Base-by-base conservation (phyloP, 2,329 filamentous ascomycete genomes). In the Fusarium chlamydosporum region DNA sequence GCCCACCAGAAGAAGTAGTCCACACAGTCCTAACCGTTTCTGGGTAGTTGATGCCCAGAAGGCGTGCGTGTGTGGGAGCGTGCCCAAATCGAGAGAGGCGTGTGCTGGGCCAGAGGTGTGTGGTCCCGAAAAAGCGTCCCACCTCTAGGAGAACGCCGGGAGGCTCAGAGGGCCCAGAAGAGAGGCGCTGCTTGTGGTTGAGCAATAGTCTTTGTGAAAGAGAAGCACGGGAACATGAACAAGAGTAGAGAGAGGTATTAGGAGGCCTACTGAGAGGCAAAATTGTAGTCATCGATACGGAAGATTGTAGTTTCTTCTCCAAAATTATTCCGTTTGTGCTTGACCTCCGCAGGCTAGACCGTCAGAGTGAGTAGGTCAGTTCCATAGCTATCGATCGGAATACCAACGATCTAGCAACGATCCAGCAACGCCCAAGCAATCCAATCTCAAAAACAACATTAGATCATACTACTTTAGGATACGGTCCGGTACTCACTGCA, bases 161-260 rank as follows among this genome's bases (percentile, higher is more conserved):
- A 73, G 70, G 72, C 68, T 73, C 61, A 72, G 71, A 74, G 71
- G 72, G 72, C 52, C 72, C 62, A 73, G 72, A 74, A 68, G 68
- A 67, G 70, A 72, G 64, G 56, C 67, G 59, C 55, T 65, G 68
- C 40, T 61, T 65, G 50, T 61, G 60, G 63, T 67, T 62, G 46
- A 63, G 56, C 48, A 65, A 62, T 42, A 54, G 35, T 53, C n/a
- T 42, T 29, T 38, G 40, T 51, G 38, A 59, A 63, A 50, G 23
- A 41, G 37, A 53, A 56, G 42, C 42, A 65, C 38, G 23, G 27
- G 43, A 64, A 31, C 46, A 61, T 27, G 56, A 63, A 53, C 31
- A 60, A 60, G 48, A 56, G 41, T 54, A 43, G 51, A 53, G 54
- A 43, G 38, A 61, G 16, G 60, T 42, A 34, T n/a, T 29, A 47